A percentile compares a stretch with the other conserved stretches of the same genome.
phyloP scores from a whole-genome alignment of 2,329 filamentous ascomycete genomes.

The Akanthomyces uredinophilus region DNA sequence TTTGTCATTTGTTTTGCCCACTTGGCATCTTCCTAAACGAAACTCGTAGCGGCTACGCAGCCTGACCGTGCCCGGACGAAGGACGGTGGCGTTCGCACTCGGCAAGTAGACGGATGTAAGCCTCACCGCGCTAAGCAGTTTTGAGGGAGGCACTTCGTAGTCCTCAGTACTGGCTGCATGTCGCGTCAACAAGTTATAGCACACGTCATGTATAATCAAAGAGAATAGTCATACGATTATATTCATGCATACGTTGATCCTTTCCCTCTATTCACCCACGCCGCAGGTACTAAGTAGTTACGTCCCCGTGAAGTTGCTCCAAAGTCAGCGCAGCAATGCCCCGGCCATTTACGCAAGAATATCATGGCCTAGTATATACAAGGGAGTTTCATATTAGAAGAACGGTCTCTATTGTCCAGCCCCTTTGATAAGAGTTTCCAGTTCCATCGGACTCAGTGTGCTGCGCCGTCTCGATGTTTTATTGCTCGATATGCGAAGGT shows the following conservation, averaged over 20 bases:
- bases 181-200: not conserved
- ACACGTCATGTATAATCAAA: not conserved
- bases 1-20: too few relatives aligned
- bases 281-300: not conserved
- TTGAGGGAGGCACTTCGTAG: not conserved
- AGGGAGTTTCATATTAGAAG: not conserved
- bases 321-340: not conserved
- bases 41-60: too few relatives aligned
- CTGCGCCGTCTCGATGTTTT: conserved; percentile 61
- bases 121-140: not conserved
- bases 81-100: not conserved
- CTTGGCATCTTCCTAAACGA: too few relatives aligned
- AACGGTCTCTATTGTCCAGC: conserved; percentile 32
- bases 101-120: not conserved
- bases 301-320: not conserved
- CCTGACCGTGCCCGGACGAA: too few relatives aligned
- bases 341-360: not conserved
- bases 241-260: not conserved
- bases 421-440: conserved; percentile 58
- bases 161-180: not conserved
- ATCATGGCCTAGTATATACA: not conserved
- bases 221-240: not conserved
- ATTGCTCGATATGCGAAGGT: conserved; percentile 45
- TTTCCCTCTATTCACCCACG: not conserved
- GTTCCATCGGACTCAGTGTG: conserved; percentile 69